A percentile compares a stretch with the other conserved stretches of the same genome.
Evolutionary conservation across 305 asterid species (phyloP).

Genomic region (Solanum aculeatissimum): DNA sequence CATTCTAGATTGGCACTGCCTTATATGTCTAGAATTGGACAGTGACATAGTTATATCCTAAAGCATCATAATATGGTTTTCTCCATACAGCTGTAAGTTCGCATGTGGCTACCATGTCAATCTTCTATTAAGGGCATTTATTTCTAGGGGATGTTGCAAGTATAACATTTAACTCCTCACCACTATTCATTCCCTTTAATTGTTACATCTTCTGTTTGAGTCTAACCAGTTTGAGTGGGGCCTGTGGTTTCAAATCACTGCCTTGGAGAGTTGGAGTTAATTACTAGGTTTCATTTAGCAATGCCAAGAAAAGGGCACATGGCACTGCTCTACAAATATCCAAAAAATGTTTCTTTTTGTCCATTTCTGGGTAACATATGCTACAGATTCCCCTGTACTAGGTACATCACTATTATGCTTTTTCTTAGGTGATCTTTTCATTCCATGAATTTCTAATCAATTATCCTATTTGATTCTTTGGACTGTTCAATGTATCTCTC

Average conservation of each 20-base stretch:
- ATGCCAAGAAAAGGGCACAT: background rate
- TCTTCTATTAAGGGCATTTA: background rate
- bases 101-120: background rate
- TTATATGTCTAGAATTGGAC: background rate
- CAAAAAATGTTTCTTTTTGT: background rate
- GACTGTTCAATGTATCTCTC: background rate
- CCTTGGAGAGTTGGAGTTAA: background rate
- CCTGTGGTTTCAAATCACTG: background rate
- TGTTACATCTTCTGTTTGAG: background rate
- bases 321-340: background rate
- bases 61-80: background rate
- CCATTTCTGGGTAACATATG: background rate
- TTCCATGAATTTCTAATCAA: background rate
- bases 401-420: background rate
- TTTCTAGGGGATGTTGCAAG: background rate
- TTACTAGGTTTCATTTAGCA: background rate
- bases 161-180: background rate
- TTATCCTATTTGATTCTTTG: background rate
- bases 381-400: background rate
- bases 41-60: background rate
- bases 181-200: background rate
- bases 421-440: background rate
- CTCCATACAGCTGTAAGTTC: background rate
- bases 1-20: background rate
- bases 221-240: background rate